Evolutionary conservation across 331 rosid genomes (phyloP).

Genomic region (Acacia pycnantha): DNA sequence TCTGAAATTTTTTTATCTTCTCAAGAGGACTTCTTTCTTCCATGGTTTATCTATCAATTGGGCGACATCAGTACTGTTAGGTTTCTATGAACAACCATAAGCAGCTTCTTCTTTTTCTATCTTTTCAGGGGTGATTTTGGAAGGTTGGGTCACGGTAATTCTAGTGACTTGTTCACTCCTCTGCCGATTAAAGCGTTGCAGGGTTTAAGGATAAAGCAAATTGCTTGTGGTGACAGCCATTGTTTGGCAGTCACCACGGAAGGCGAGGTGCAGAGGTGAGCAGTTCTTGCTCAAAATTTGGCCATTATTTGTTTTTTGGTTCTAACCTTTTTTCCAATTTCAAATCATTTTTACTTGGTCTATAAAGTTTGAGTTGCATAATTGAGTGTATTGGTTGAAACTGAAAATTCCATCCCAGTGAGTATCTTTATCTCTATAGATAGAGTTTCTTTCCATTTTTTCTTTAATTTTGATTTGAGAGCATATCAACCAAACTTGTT

Average conservation of each 20-base stretch:
- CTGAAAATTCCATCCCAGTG: not conserved
- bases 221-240: slow-evolving; percentile 95
- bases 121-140: slow-evolving; percentile 98
- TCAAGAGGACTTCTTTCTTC: not conserved
- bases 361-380: slow-evolving; percentile 6
- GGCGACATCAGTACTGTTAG: slow-evolving; percentile 5
- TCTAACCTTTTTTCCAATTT: not conserved
- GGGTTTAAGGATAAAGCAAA: slow-evolving; percentile 72
- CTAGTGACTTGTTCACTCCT: slow-evolving; percentile 81
- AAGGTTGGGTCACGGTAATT: slow-evolving; percentile 93
- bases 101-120: slow-evolving; percentile 7
- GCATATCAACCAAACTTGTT: not conserved
- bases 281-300: slow-evolving; percentile 21
- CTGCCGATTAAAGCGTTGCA: slow-evolving; percentile 80
- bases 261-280: slow-evolving; percentile 80
- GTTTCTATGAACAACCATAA: slow-evolving; percentile 7
- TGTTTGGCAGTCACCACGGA: slow-evolving; percentile 91
- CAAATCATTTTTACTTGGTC: not conserved
- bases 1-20: not conserved
- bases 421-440: not conserved
- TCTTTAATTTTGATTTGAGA: not conserved
- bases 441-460: not conserved
- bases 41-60: slow-evolving; percentile 11
- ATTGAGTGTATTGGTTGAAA: slow-evolving; percentile 5
- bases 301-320: not conserved